Conservation (phyloP, 225 moss, liverwort and hornwort genomes). For the Pseudisothecium myosuroides region DNA sequence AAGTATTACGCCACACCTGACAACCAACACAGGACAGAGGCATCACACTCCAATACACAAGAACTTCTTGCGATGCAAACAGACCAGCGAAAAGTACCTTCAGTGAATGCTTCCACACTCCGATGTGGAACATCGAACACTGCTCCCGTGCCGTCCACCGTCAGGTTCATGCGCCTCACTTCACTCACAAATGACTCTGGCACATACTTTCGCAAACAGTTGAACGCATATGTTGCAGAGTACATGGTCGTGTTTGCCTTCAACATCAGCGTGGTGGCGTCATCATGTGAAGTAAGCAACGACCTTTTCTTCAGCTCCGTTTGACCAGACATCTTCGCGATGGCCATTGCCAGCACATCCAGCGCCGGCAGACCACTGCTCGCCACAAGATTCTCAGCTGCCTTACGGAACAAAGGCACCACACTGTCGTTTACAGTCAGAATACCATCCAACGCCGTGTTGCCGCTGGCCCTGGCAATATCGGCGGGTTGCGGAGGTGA, state of each 20-base stretch:
- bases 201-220: conserved; percentile 57
- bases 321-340: conserved; percentile 72
- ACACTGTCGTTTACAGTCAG: conserved; percentile 50
- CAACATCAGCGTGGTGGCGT: conserved; percentile 59
- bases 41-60: not conserved
- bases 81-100: not conserved
- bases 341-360: conserved; percentile 82
- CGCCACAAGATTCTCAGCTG: conserved; percentile 56
- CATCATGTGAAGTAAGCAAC: conserved; percentile 69
- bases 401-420: conserved; percentile 52
- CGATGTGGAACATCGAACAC: conserved; percentile 72
- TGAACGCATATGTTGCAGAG: conserved; percentile 63
- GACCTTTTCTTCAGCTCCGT: conserved; percentile 73
- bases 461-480: conserved; percentile 19
- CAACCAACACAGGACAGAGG: not conserved
- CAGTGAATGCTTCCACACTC: conserved; percentile 39
- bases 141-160: conserved; percentile 61
- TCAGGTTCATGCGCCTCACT: conserved; percentile 70
- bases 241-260: conserved; percentile 40
- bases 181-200: conserved; percentile 44
- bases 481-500: conserved; percentile 68
- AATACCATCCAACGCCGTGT: conserved; percentile 42
- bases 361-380: conserved; percentile 33
- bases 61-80: too few relatives aligned
- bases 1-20: not conserved